Conservation (phyloP, 805 yeast species). For the Candida insectalens region DNA sequence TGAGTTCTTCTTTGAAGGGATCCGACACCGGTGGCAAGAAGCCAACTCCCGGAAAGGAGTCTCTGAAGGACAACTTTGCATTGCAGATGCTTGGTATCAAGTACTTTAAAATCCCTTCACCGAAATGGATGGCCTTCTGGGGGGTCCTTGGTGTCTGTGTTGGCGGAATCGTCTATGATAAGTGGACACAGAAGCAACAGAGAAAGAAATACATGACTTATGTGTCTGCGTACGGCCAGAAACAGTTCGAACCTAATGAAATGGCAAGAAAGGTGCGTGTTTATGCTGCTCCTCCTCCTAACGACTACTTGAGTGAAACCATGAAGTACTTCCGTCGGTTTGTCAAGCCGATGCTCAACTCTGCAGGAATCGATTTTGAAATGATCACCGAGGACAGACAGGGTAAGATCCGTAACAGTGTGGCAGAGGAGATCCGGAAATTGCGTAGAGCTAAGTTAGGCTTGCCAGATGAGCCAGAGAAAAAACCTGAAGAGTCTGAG, state of each 20-base stretch:
- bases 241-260: slow-evolving; percentile 32
- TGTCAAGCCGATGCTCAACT: slow-evolving; percentile 75
- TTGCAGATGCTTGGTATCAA: slow-evolving; percentile 80
- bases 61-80: slow-evolving; percentile 49
- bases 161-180: slow-evolving; percentile 78
- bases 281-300: slow-evolving; percentile 95
- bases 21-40: too few species aligned
- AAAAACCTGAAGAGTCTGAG: slow-evolving; percentile 6
- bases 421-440: slow-evolving; percentile 74
- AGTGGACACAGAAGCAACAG: slow-evolving; percentile 56
- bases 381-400: slow-evolving; percentile 70
- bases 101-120: slow-evolving; percentile 65
- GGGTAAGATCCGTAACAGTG: slow-evolving; percentile 75
- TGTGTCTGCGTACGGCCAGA: slow-evolving; percentile 46
- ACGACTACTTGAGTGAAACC: slow-evolving; percentile 73
- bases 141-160: slow-evolving; percentile 50
- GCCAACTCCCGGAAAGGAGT: too few species aligned
- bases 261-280: slow-evolving; percentile 71
- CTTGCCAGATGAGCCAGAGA: slow-evolving; percentile 8
- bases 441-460: slow-evolving; percentile 41
- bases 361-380: slow-evolving; percentile 80
- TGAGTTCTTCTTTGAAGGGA: too few species aligned
- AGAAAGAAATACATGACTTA: slow-evolving; percentile 54
- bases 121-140: slow-evolving; percentile 93
- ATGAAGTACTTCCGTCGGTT: slow-evolving; percentile 65